These are phyloP conservation scores for Drechslerella dactyloides DNA, from an alignment of 2,329 filamentous ascomycete genomes.

Conservation along the genomic window DNA sequence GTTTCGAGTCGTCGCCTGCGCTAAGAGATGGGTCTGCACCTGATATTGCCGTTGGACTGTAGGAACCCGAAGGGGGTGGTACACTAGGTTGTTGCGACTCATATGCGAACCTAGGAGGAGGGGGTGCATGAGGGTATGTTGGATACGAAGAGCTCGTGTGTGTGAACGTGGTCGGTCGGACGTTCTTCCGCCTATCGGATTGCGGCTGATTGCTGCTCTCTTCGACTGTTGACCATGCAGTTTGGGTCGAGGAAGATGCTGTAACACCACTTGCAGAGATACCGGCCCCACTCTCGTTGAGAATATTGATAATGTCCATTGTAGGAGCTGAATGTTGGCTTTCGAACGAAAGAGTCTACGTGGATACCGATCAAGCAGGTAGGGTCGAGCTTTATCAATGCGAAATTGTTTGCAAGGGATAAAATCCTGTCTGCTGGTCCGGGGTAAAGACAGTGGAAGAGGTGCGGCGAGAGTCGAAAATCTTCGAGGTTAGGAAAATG, in stretches of 20 bases:
- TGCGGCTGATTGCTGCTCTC: slow-evolving; percentile 56
- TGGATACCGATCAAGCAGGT: background rate
- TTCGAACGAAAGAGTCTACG: background rate
- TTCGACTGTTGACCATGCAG: slow-evolving; percentile 59
- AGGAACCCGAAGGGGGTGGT: slow-evolving; percentile 57
- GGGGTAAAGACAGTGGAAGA: background rate
- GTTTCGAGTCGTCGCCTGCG: slow-evolving; percentile 66
- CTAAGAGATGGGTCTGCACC: slow-evolving; percentile 51
- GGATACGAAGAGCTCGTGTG: slow-evolving; percentile 28
- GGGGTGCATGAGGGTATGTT: slow-evolving; percentile 45
- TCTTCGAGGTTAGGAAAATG: slow-evolving; percentile 24
- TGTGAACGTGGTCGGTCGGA: slow-evolving; percentile 37
- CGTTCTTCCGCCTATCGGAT: slow-evolving; percentile 26
- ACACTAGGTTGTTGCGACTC: slow-evolving; percentile 54
- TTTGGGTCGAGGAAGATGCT: slow-evolving; percentile 59
- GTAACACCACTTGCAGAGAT: slow-evolving; percentile 56
- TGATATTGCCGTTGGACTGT: slow-evolving; percentile 59
- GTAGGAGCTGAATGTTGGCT: slow-evolving; percentile 51
- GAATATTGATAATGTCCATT: slow-evolving; percentile 64
- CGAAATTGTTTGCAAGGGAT: background rate
- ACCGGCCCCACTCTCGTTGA: slow-evolving; percentile 61
- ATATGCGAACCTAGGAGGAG: slow-evolving; percentile 41
- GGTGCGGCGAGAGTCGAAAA: background rate
- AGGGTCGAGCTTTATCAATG: background rate
- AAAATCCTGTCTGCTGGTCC: background rate